These are phyloP conservation scores for Fragaria nilgerrensis DNA, from an alignment of 306 rosid genomes.

Conservation along the genomic window DNA sequence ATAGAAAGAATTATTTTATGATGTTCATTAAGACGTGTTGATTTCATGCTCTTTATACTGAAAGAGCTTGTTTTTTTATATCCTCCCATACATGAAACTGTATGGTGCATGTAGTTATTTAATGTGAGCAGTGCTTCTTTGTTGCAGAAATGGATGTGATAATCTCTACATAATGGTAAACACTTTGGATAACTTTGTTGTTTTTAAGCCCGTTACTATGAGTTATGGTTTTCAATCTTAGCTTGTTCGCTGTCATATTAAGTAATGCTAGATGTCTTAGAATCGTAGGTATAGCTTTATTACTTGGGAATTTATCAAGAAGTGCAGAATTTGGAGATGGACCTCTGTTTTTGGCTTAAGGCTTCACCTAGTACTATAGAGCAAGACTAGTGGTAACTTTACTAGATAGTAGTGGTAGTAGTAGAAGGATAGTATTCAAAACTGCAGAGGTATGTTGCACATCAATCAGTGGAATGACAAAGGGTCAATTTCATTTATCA, in stretches of 20 bases:
- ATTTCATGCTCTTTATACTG: not conserved
- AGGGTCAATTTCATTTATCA: not conserved
- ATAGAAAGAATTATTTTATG: not conserved
- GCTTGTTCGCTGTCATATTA: not conserved
- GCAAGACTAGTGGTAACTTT: not conserved
- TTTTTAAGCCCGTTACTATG: not conserved
- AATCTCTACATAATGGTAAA: not conserved
- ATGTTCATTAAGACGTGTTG: not conserved
- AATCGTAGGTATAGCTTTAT: not conserved
- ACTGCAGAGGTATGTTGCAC: not conserved
- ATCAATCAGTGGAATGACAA: not conserved
- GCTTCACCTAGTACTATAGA: not conserved
- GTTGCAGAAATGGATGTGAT: not conserved
- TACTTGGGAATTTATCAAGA: not conserved
- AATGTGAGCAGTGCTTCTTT: not conserved
- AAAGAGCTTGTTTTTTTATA: not conserved
- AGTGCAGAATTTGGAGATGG: not conserved
- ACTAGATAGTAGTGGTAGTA: not conserved
- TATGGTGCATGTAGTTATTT: not conserved
- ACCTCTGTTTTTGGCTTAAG: not conserved
- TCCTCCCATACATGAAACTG: not conserved
- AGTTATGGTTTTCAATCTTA: not conserved
- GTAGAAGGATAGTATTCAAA: not conserved
- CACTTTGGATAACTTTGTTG: not conserved
- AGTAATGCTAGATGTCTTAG: not conserved